A percentile compares a stretch with the other conserved stretches of the same genome.
These are phyloP conservation scores for Malus hybrid DNA, from an alignment of 331 rosid genomes.

Conservation along the genomic window DNA sequence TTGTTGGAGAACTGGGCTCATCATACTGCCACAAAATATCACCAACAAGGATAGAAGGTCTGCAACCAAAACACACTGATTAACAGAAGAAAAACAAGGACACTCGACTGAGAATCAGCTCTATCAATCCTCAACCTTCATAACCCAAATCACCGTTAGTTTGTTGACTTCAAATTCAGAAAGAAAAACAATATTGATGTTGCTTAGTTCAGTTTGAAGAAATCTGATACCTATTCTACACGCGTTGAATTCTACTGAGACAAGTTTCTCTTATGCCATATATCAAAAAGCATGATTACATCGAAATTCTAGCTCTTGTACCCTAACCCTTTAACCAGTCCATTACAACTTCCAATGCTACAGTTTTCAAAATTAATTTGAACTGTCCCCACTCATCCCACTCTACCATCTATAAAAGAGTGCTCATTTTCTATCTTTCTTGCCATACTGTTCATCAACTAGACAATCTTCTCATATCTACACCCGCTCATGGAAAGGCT, in stretches of 20 bases:
- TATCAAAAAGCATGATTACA: neutral
- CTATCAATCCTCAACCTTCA: neutral
- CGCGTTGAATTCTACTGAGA: neutral
- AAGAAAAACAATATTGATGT: neutral
- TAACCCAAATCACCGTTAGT: neutral
- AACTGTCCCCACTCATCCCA: neutral
- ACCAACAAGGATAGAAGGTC: slow-evolving; percentile 92
- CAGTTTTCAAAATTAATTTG: neutral
- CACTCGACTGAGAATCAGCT: neutral
- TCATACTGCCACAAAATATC: slow-evolving; percentile 80
- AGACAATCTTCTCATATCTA: neutral
- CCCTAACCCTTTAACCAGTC: neutral
- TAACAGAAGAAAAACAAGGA: slow-evolving; percentile 1
- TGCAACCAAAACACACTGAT: slow-evolving; percentile 40
- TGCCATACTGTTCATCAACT: neutral
- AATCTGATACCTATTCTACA: neutral
- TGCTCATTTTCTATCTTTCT: neutral
- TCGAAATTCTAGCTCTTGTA: neutral
- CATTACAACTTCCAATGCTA: neutral
- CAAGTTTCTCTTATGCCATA: neutral
- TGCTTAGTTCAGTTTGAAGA: neutral
- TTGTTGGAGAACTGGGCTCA: slow-evolving; percentile 50
- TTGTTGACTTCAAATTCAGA: neutral
- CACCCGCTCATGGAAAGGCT: neutral
- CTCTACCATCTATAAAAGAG: neutral